Conservation (phyloP, 371 early-diverging fungal genomes). For the Choanephora cucurbitarum region DNA sequence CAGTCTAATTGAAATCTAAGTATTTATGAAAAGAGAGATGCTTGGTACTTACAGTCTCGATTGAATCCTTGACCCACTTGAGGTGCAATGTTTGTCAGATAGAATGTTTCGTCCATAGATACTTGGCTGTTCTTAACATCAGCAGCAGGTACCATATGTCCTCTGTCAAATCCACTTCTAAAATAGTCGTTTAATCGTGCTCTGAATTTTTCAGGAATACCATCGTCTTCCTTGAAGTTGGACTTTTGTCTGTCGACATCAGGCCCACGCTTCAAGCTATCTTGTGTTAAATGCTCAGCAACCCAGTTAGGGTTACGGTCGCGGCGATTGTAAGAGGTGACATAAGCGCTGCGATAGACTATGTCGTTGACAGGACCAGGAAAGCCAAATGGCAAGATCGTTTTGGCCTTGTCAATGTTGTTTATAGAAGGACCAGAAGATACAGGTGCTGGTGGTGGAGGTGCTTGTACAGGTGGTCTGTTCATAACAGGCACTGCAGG, state of each 20-base stretch:
- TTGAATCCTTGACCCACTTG: slow-evolving; percentile 87
- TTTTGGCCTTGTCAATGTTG: slow-evolving; percentile 43
- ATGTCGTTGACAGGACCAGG: slow-evolving; percentile 65
- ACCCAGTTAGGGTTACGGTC: slow-evolving; percentile 88
- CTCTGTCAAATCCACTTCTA: slow-evolving; percentile 77
- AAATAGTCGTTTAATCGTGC: slow-evolving; percentile 72
- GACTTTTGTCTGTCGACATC: slow-evolving; percentile 68
- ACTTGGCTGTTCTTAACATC: slow-evolving; percentile 70
- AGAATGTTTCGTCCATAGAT: slow-evolving; percentile 83
- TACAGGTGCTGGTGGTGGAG: slow-evolving; percentile 8
- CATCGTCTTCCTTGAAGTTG: slow-evolving; percentile 68
- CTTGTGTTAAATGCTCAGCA: slow-evolving; percentile 78
- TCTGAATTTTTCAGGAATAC: slow-evolving; percentile 67
- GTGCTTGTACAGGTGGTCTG: not conserved
- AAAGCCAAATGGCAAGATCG: slow-evolving; percentile 52
- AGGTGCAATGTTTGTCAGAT: slow-evolving; percentile 78
- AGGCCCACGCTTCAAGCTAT: slow-evolving; percentile 54
- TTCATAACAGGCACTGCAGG: slow-evolving; percentile 17
- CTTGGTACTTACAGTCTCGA: slow-evolving; percentile 61
- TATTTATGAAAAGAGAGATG: not conserved
- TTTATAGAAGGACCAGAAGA: not conserved
- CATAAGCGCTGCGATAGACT: slow-evolving; percentile 59
- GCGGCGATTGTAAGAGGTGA: slow-evolving; percentile 71
- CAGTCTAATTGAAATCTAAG: slow-evolving; percentile 54
- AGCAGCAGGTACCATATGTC: slow-evolving; percentile 86